phyloP scores from a whole-genome alignment of 768 basidiomycete species.

The Kockovaella imperatae region DNA sequence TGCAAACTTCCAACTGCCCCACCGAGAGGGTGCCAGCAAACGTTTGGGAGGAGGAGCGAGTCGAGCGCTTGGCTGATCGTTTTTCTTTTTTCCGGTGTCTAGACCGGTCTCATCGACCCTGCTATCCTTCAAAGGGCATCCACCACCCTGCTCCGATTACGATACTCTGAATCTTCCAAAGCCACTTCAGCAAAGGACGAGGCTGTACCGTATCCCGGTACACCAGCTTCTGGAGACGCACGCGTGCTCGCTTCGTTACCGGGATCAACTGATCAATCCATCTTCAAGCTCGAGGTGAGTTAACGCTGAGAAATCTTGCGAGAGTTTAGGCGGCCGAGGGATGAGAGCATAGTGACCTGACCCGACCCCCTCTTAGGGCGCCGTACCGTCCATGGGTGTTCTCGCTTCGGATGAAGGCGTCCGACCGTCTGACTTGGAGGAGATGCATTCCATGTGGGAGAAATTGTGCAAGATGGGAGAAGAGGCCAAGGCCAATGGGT shows the following conservation, averaged over 20 bases:
- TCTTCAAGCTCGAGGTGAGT: no score
- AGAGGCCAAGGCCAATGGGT: conserved; percentile 51
- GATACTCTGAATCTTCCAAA: conserved; percentile 25
- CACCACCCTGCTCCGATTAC: conserved; percentile 39
- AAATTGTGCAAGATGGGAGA: conserved; percentile 61
- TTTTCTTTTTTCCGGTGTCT: no score
- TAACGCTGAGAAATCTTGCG: no score
- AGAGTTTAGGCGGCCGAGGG: no score
- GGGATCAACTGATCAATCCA: no score
- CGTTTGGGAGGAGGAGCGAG: neutral
- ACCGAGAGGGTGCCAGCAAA: no score
- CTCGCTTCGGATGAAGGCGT: conserved; percentile 45
- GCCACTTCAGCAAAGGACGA: no score
- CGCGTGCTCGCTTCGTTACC: no score
- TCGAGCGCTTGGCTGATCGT: no score
- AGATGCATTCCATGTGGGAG: conserved; percentile 56
- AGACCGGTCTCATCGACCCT: conserved; percentile 42
- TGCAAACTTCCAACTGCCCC: no score
- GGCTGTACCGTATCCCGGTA: conserved; percentile 26
- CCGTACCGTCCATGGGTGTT: conserved; percentile 33
- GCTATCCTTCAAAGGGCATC: conserved; percentile 41
- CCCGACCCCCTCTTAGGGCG: no score
- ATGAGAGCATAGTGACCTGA: no score
- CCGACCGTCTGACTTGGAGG: conserved; percentile 54
- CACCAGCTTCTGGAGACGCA: conserved; percentile 38